Conservation (phyloP, 208 protist genomes). For the Leishmania major region DNA sequence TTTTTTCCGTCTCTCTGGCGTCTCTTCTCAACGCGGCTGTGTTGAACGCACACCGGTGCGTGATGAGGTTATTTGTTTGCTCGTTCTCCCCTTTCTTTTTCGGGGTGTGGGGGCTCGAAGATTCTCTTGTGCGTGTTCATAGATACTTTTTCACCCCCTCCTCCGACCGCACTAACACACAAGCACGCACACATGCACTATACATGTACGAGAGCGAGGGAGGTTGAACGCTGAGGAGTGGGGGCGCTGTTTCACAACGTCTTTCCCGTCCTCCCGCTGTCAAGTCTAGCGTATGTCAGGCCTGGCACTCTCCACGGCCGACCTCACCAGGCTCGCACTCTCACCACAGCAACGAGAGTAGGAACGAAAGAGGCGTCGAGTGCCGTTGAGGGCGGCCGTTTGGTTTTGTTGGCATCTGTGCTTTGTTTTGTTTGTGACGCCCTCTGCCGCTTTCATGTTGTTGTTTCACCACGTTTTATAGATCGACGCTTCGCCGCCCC, state of each 20-base stretch:
- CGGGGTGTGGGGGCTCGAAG: background rate
- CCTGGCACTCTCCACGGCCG: background rate
- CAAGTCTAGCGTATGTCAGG: background rate
- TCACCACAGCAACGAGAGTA: background rate
- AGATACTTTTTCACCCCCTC: background rate
- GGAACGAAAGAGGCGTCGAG: background rate
- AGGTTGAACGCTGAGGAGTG: background rate
- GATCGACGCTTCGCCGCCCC: background rate
- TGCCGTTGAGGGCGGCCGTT: background rate
- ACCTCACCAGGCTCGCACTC: background rate
- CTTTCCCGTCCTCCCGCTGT: background rate
- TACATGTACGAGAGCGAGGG: background rate
- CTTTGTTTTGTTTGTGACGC: background rate
- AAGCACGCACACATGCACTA: background rate
- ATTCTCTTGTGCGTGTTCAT: background rate
- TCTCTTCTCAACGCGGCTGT: background rate
- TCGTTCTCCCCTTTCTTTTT: background rate
- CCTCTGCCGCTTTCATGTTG: background rate
- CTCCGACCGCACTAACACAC: background rate
- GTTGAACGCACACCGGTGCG: background rate
- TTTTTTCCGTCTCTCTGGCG: background rate
- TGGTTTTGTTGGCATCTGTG: background rate
- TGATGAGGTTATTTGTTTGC: background rate
- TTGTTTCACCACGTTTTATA: background rate
- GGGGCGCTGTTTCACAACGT: background rate